These are phyloP conservation scores for Aphanomyces cochlioides DNA, from an alignment of 352 stramenopile species.

Conservation along the genomic window DNA sequence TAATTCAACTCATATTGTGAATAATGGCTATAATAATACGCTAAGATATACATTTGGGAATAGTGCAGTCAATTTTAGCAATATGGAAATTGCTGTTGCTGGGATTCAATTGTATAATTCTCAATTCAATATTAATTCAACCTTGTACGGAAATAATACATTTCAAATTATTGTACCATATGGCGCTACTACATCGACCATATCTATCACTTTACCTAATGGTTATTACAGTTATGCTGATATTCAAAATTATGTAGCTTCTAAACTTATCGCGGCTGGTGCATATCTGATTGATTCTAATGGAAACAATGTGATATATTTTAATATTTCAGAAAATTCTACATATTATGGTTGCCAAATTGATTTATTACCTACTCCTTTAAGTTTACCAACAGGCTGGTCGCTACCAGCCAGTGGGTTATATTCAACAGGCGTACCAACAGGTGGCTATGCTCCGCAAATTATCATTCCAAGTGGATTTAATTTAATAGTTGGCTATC, in stretches of 20 bases:
- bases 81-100: constrained; percentile 30
- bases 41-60: constrained; percentile 24
- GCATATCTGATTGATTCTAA: constrained; percentile 34
- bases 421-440: constrained; percentile 33
- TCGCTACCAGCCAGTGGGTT: constrained; percentile 32
- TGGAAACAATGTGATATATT: constrained; percentile 32
- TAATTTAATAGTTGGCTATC: constrained; percentile 5
- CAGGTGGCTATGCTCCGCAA: background rate
- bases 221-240: constrained; percentile 34
- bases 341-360: constrained; percentile 33
- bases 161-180: constrained; percentile 33
- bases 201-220: constrained; percentile 31
- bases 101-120: constrained; percentile 34
- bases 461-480: background rate
- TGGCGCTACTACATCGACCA: constrained; percentile 20
- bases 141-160: constrained; percentile 29
- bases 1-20: constrained; percentile 21
- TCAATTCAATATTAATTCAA: constrained; percentile 35
- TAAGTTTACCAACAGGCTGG: constrained; percentile 25
- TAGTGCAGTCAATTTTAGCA: constrained; percentile 28
- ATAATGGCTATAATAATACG: constrained; percentile 34
- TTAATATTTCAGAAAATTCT: constrained; percentile 32
- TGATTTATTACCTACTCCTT: constrained; percentile 28
- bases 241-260: constrained; percentile 32
- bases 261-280: constrained; percentile 26